Base-by-base conservation (phyloP, 164 flowering plant genomes). In the Vitis riparia region DNA sequence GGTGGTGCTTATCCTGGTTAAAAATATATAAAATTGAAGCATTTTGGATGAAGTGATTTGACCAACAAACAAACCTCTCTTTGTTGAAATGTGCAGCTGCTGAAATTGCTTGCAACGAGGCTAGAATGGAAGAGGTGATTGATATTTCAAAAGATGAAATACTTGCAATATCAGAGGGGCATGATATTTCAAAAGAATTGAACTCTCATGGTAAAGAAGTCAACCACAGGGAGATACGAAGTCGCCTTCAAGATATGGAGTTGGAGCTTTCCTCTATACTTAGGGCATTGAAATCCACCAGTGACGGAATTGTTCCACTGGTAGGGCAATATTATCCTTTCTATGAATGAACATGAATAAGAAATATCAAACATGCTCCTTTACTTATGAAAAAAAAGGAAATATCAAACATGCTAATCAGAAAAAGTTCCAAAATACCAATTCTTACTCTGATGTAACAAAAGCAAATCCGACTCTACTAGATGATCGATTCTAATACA, bases 201-300 rank as follows among this genome's bases (percentile, higher is more conserved):
- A 63, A 55, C 16, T 37, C 71, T 71, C 65, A 9, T 55, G 17
- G 9, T 57, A 65, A 69, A 66, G 72, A 76, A 14, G 63, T 65
- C 44, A 74, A 67, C 63, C 68, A 44, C 62, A 57, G 75, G 68
- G 68, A 77, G 15, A 75, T 94, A 65, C 72, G 53, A 66, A 71
- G 75, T 72, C 92, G 88, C 49, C 86, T 94, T 79, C 81, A 76
- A 73, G 71, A 79, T 62, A 74, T 94, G 63, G 84, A 92, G 75
- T 59, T 52, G 48, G 94, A 94, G 83, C 97, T 94, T 63, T 78
- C 86, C 51, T 80, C 95, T 66, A 86, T 79, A n/a, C 92, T 89
- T 71, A 74, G 48, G 52, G 63, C 72, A 9, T 71, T 92, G 52
- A 85, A 81, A 71, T 79, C 91, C 44, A 75, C 62, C 44, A 57